Conservation (phyloP, 352 stramenopile species). For the Pelagophyceae sp. region DNA sequence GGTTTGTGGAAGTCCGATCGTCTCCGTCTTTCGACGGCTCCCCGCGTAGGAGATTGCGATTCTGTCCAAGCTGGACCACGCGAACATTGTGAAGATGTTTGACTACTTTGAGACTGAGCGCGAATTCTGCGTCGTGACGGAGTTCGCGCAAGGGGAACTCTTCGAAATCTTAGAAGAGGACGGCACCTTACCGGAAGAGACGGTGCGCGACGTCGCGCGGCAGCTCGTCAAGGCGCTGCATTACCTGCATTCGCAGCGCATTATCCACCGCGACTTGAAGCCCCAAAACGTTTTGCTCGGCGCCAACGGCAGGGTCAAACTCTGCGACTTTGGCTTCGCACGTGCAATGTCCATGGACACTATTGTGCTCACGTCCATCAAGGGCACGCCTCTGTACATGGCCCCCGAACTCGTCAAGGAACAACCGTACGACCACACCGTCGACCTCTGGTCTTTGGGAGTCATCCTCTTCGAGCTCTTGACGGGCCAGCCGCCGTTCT, state of each 20-base stretch:
- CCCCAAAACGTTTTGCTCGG: constrained; percentile 78
- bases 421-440: constrained; percentile 82
- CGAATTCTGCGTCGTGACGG: constrained; percentile 86
- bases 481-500: constrained; percentile 79
- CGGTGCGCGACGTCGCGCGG: constrained; percentile 73
- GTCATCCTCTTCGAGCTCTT: constrained; percentile 87
- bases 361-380: constrained; percentile 79
- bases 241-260: constrained; percentile 80
- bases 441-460: constrained; percentile 85
- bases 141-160: constrained; percentile 81
- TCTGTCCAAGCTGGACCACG: constrained; percentile 72
- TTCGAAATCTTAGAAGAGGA: constrained; percentile 86
- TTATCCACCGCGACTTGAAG: constrained; percentile 86
- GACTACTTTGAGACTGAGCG: constrained; percentile 83
- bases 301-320: constrained; percentile 73
- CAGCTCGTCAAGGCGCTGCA: constrained; percentile 80
- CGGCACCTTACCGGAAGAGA: constrained; percentile 65
- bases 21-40: no score
- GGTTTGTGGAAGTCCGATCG: no score
- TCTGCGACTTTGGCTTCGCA: constrained; percentile 89
- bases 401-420: constrained; percentile 81
- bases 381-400: constrained; percentile 88
- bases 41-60: constrained; percentile 85
- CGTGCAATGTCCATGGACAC: constrained; percentile 71
- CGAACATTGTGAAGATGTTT: constrained; percentile 87